A percentile compares a stretch with the other conserved stretches of the same genome.
phyloP scores from a whole-genome alignment of 2,329 filamentous ascomycete species.

The Talaromyces verruculosus region DNA sequence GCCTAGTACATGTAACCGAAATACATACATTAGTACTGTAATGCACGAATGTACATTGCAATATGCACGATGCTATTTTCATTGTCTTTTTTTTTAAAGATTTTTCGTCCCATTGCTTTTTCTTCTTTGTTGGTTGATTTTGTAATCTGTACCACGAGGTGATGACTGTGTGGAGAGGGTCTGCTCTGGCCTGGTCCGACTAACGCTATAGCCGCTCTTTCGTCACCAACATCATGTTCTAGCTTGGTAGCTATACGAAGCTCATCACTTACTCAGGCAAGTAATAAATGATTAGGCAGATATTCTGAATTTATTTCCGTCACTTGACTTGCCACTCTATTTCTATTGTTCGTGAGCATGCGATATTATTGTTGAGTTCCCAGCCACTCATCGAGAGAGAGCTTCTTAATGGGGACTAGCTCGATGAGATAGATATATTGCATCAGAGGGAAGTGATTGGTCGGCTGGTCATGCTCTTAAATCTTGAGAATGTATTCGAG shows the following conservation, averaged over 20 bases:
- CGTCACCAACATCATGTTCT: neutral
- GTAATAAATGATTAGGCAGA: slow-evolving; percentile 1
- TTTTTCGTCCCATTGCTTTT: neutral
- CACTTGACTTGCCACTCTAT: slow-evolving; percentile 5
- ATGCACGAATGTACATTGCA: neutral
- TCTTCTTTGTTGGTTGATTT: neutral
- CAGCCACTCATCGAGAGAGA: neutral
- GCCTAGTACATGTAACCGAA: neutral
- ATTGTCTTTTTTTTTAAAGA: neutral
- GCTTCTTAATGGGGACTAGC: neutral
- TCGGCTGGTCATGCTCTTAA: neutral
- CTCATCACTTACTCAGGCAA: neutral
- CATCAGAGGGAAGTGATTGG: neutral
- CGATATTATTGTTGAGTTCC: neutral
- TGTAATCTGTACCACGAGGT: neutral
- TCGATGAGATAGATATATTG: neutral
- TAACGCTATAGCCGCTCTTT: neutral
- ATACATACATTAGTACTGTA: slow-evolving; percentile 1
- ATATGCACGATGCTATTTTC: slow-evolving; percentile 9
- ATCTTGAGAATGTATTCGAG: neutral
- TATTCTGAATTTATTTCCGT: neutral
- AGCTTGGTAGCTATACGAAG: neutral
- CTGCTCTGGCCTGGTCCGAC: neutral
- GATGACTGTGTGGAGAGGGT: neutral
- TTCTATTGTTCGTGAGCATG: neutral